Conservation (phyloP, 2,329 filamentous ascomycete genomes). For the Thelonectria blattea region DNA sequence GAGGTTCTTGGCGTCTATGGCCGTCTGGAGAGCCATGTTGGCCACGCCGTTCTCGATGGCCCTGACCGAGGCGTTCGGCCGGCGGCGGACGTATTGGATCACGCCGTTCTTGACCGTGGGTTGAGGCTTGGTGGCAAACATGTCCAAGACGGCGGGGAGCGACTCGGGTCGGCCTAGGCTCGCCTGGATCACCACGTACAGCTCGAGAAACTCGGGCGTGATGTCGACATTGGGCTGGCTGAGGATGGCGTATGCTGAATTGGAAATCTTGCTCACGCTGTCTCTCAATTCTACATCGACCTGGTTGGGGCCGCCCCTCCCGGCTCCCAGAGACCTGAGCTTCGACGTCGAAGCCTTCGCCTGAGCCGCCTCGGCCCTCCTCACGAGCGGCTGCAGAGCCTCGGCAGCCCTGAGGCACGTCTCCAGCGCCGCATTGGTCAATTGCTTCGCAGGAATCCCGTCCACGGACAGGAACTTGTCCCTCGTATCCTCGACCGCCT, state of each 20-base stretch:
- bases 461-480: constrained; percentile 52
- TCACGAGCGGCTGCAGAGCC: constrained; percentile 50
- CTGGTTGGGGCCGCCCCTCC: constrained; percentile 41
- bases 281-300: constrained; percentile 48
- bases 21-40: constrained; percentile 75
- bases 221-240: constrained; percentile 81
- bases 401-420: constrained; percentile 53
- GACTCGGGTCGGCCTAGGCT: constrained; percentile 75
- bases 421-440: constrained; percentile 52
- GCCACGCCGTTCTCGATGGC: constrained; percentile 76
- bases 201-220: constrained; percentile 70
- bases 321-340: constrained; percentile 54
- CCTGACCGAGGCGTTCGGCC: constrained; percentile 71
- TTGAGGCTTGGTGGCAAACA: constrained; percentile 84
- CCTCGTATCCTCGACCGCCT: constrained; percentile 50
- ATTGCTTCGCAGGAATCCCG: constrained; percentile 52
- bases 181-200: constrained; percentile 79
- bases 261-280: constrained; percentile 59
- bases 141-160: constrained; percentile 77
- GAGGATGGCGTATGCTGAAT: constrained; percentile 72
- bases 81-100: constrained; percentile 65
- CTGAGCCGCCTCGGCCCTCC: constrained; percentile 45
- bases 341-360: constrained; percentile 58
- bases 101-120: constrained; percentile 66
- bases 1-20: constrained; percentile 80